Evolutionary conservation across 2,329 filamentous ascomycete genomes (phyloP), one percentile per base, ranked within the genome.

Genomic region (Celoporthe dispersa): DNA sequence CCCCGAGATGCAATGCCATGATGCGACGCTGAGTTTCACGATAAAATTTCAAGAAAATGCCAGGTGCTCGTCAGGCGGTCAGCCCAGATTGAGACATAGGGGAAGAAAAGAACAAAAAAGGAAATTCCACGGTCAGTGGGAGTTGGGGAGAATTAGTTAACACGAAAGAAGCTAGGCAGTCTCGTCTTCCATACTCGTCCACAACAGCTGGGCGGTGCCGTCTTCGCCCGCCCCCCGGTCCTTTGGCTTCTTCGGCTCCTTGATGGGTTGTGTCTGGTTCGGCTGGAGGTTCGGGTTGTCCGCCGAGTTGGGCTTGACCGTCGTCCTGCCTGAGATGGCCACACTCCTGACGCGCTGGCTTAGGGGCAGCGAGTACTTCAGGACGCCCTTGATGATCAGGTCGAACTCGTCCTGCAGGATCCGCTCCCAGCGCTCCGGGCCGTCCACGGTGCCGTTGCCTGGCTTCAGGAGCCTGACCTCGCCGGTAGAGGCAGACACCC

Each of bases 391-490:
- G 57, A 99, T 88, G 71, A 98, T 95, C 64, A 99, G 86, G 74
- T 98, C 94, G 75, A 98, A 99, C 60, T 95, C 93, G 79, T 98
- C 92, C 73, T 97, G 89, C 65, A 98, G 85, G 62, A 98, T 94
- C 71, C 90, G 88, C 78, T 97, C 94, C 96, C 96, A 99, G 16
- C 94, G 89, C 77, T 92, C 90, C 1, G 91, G 91, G 11, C 95
- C 96, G 55, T 92, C 92, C 59, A 94, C 90, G 0, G 96, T 98
- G 75, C 90, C 90, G 79, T 98, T 99, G 4, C 95, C 94, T 0
- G 96, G 96, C 68, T 91, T 90, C 35, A 86, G 83, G 3, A 99
- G 87, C 53, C 95, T 92, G 74, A 99, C 88, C 76, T 96, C 92
- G 39, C 94, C 95, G 6, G 92, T 89, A 0, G 94, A 96, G 25